phyloP scores from a whole-genome alignment of 352 stramenopile species.

The Pythium diclinum region DNA sequence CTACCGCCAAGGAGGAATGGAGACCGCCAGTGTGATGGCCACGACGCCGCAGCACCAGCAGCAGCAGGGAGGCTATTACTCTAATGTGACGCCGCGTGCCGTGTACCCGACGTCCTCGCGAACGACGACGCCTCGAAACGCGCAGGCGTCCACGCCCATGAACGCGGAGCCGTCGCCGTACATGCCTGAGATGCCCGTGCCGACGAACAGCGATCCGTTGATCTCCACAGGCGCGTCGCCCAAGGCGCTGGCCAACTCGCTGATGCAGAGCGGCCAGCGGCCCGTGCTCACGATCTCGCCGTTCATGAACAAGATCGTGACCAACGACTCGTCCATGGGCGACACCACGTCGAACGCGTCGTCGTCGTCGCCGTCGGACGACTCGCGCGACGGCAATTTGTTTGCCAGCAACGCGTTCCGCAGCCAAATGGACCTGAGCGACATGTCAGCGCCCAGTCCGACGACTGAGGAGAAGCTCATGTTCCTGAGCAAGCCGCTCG shows the following conservation, averaged over 20 bases:
- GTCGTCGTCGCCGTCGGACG: slow-evolving; percentile 4
- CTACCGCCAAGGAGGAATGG: slow-evolving; percentile 9
- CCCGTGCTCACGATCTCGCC: slow-evolving; percentile 64
- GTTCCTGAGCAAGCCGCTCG: slow-evolving; percentile 27
- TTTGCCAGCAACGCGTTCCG: slow-evolving; percentile 75
- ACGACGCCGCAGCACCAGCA: slow-evolving; percentile 39
- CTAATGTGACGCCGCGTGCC: slow-evolving; percentile 22
- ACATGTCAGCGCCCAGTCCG: slow-evolving; percentile 17
- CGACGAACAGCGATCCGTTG: not conserved
- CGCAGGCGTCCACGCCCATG: slow-evolving; percentile 7
- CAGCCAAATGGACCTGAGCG: slow-evolving; percentile 60
- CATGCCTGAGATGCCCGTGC: slow-evolving; percentile 8
- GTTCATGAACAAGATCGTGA: slow-evolving; percentile 69
- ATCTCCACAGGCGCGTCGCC: slow-evolving; percentile 13
- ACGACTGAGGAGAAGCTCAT: slow-evolving; percentile 25
- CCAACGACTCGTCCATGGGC: slow-evolving; percentile 27
- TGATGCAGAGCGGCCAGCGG: slow-evolving; percentile 29
- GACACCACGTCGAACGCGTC: slow-evolving; percentile 18
- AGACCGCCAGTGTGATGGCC: slow-evolving; percentile 37
- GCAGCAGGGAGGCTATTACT: slow-evolving; percentile 36
- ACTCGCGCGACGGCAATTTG: slow-evolving; percentile 41
- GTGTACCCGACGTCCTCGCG: slow-evolving; percentile 20
- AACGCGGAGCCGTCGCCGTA: slow-evolving; percentile 10
- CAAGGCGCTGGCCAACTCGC: slow-evolving; percentile 14
- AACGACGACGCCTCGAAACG: slow-evolving; percentile 15